A percentile compares a stretch with the other conserved stretches of the same genome.
phyloP scores from a whole-genome alignment of 2,329 filamentous ascomycete species.

The Hymenoscyphus scutula region DNA sequence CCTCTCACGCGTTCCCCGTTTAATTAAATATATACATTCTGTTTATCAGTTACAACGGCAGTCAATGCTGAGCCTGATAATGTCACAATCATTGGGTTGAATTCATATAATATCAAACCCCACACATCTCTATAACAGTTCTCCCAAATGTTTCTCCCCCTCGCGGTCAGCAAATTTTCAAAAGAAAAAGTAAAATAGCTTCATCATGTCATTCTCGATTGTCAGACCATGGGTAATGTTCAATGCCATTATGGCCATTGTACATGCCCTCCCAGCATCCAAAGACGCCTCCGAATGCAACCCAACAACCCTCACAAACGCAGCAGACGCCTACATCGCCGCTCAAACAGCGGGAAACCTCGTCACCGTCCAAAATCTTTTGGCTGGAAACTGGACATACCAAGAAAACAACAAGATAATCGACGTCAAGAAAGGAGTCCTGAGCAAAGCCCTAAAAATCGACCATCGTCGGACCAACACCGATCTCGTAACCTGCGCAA shows the following conservation, averaged over 20 bases:
- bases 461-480: slow-evolving; percentile 17
- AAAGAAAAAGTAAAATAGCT: background rate
- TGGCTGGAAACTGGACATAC: slow-evolving; percentile 9
- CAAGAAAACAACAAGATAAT: slow-evolving; percentile 13
- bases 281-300: slow-evolving; percentile 11
- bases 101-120: no score
- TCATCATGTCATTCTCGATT: background rate
- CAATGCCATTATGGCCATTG: background rate
- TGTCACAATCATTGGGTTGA: no score
- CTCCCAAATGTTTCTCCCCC: background rate
- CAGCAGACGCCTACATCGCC: slow-evolving; percentile 14
- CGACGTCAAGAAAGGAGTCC: slow-evolving; percentile 12
- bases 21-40: background rate
- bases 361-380: background rate
- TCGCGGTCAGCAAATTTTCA: background rate
- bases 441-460: slow-evolving; percentile 14
- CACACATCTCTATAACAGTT: no score
- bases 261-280: background rate
- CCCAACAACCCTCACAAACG: slow-evolving; percentile 15
- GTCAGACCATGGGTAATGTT: background rate
- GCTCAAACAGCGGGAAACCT: slow-evolving; percentile 15
- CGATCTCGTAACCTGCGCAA: slow-evolving; percentile 16
- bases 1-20: background rate
- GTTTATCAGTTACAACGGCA: background rate
- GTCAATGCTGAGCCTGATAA: no score